Conservation (phyloP, 2,329 filamentous ascomycete genomes). For the Zymoseptoria crescenta region DNA sequence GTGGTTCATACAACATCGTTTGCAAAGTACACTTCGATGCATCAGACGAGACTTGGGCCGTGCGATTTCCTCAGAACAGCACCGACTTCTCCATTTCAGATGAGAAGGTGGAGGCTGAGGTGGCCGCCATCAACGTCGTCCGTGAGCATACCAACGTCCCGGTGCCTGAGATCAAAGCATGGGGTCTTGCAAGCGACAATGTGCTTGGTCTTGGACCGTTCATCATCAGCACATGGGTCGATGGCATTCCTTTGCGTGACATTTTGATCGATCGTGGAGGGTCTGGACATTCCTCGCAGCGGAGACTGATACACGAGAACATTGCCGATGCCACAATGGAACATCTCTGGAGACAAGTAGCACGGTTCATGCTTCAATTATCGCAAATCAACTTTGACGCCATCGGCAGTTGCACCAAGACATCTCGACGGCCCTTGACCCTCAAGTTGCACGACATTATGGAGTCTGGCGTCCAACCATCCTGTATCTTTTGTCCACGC, state of each 20-base stretch:
- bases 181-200: slow-evolving; percentile 8
- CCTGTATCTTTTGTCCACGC: background rate
- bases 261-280: background rate
- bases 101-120: slow-evolving; percentile 11
- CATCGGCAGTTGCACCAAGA: slow-evolving; percentile 7
- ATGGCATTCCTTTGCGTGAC: slow-evolving; percentile 3
- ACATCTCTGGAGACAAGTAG: slow-evolving; percentile 8
- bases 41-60: slow-evolving; percentile 7
- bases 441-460: background rate
- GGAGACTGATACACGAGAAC: background rate
- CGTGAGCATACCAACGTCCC: slow-evolving; percentile 9
- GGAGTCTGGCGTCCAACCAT: background rate
- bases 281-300: background rate
- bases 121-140: slow-evolving; percentile 9
- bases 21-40: slow-evolving; percentile 5
- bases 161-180: slow-evolving; percentile 9
- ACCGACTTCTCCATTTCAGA: slow-evolving; percentile 6
- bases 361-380: slow-evolving; percentile 10
- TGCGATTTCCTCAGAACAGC: slow-evolving; percentile 8
- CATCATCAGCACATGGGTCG: slow-evolving; percentile 10
- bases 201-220: slow-evolving; percentile 9
- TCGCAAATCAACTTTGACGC: slow-evolving; percentile 9
- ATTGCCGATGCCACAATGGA: background rate
- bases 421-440: background rate
- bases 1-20: slow-evolving; percentile 25